A percentile compares a stretch with the other conserved stretches of the same genome.
Conservation (phyloP, 305 asterid genomes). For the Ajuga reptans region DNA sequence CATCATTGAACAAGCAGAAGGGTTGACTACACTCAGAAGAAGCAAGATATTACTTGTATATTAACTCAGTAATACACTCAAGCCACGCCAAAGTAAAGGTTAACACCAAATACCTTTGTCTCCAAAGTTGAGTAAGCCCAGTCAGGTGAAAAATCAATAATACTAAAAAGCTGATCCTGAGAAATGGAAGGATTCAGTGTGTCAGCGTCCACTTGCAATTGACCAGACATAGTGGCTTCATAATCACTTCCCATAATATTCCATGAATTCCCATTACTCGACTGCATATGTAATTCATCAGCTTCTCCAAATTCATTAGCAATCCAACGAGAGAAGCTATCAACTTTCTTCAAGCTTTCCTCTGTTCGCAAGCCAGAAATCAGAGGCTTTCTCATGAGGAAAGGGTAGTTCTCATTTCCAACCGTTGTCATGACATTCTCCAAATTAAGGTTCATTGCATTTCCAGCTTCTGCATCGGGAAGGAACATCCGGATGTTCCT, state of each 20-base stretch:
- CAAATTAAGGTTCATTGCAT: constrained; percentile 28
- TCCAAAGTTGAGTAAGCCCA: constrained; percentile 67
- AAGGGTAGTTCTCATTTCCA: constrained; percentile 46
- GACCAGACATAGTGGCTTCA: constrained; percentile 53
- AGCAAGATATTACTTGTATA: background rate
- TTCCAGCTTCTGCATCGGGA: constrained; percentile 34
- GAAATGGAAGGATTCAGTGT: constrained; percentile 69
- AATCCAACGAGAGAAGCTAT: constrained; percentile 95
- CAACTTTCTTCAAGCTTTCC: constrained; percentile 87
- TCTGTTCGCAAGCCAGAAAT: constrained; percentile 50
- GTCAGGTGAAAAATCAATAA: constrained; percentile 69
- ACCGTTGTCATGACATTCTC: constrained; percentile 38
- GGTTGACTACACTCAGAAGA: background rate
- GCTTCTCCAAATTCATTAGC: constrained; percentile 72
- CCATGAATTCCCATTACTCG: constrained; percentile 68
- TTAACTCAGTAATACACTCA: constrained; percentile 17
- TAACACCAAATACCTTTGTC: constrained; percentile 50
- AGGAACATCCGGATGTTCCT: constrained; percentile 36
- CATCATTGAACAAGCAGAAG: background rate
- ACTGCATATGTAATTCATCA: constrained; percentile 53
- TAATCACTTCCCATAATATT: constrained; percentile 56
- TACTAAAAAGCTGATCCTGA: constrained; percentile 88
- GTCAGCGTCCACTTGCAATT: constrained; percentile 55
- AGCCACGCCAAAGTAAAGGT: background rate
- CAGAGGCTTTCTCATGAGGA: constrained; percentile 48